These are phyloP conservation scores for Umbelopsis vinacea DNA, from an alignment of 192 early-diverging fungal species.

Conservation along the genomic window DNA sequence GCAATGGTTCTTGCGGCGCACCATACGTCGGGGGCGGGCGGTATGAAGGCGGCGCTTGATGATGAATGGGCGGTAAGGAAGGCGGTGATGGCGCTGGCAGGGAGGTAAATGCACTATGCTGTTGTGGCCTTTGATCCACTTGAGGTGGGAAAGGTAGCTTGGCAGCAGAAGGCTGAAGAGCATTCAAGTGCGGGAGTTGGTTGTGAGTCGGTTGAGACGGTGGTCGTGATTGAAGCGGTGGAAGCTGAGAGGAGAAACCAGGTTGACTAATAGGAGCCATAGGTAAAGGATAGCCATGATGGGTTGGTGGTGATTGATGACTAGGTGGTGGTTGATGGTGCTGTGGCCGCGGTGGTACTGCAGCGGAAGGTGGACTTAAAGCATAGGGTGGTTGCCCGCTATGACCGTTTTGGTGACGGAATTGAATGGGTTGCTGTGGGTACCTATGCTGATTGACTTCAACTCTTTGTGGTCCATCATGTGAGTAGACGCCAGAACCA, in stretches of 20 bases:
- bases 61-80: not conserved
- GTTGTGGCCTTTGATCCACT: not conserved
- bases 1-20: not conserved
- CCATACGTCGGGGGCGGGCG: not conserved
- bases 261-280: not conserved
- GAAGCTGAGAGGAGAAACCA: not conserved
- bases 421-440: not conserved
- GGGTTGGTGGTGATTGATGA: not conserved
- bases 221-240: slow-evolving; percentile 13
- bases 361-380: not conserved
- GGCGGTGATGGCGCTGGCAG: not conserved
- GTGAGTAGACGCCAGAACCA: not conserved
- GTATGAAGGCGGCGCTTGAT: not conserved
- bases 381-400: not conserved
- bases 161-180: not conserved
- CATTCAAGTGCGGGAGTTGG: slow-evolving; percentile 6
- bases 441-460: not conserved
- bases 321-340: not conserved
- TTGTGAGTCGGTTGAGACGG: not conserved
- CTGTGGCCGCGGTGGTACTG: not conserved
- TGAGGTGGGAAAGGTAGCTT: not conserved
- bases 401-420: not conserved
- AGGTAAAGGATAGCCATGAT: not conserved
- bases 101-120: not conserved
- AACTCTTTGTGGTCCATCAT: not conserved